A percentile compares a stretch with the other conserved stretches of the same genome.
Evolutionary conservation across 176 grass and related monocot species (phyloP).

Genomic region (Musa schizocarpa): DNA sequence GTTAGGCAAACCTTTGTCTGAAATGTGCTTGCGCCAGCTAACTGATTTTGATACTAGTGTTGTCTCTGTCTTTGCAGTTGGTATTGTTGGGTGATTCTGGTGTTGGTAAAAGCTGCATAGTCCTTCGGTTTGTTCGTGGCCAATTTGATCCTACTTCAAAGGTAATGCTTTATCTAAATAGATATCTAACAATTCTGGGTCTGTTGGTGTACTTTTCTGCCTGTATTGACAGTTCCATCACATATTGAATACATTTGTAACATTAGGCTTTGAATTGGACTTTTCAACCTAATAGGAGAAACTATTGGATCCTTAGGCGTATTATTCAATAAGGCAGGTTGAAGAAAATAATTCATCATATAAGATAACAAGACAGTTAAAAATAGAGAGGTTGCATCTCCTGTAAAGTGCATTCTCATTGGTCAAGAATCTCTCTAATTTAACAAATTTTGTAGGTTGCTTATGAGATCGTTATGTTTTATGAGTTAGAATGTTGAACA

Average conservation of each 20-base stretch:
- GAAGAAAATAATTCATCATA: neutral
- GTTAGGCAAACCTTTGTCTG: neutral
- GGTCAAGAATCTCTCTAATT: neutral
- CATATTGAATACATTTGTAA: neutral
- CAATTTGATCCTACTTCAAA: constrained; percentile 96
- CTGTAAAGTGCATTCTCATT: neutral
- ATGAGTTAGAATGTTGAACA: too few species aligned
- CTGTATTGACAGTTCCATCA: too few species aligned
- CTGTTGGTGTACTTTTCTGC: neutral
- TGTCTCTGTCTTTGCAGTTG: constrained; percentile 33
- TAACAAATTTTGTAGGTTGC: too few species aligned
- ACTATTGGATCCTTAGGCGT: neutral
- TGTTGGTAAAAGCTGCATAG: constrained; percentile 95
- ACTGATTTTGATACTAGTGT: constrained; percentile 1
- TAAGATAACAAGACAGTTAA: neutral
- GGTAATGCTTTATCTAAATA: constrained; percentile 29
- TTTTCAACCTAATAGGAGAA: neutral
- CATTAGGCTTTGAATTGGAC: neutral
- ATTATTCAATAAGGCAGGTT: neutral
- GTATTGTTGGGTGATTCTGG: constrained; percentile 90
- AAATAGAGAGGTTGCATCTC: neutral
- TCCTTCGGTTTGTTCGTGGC: constrained; percentile 91
- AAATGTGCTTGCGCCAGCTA: neutral
- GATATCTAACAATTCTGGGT: neutral
- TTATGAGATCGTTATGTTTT: too few species aligned